Conservation (phyloP, 148 eudicot species). For the Euryodendron excelsum region DNA sequence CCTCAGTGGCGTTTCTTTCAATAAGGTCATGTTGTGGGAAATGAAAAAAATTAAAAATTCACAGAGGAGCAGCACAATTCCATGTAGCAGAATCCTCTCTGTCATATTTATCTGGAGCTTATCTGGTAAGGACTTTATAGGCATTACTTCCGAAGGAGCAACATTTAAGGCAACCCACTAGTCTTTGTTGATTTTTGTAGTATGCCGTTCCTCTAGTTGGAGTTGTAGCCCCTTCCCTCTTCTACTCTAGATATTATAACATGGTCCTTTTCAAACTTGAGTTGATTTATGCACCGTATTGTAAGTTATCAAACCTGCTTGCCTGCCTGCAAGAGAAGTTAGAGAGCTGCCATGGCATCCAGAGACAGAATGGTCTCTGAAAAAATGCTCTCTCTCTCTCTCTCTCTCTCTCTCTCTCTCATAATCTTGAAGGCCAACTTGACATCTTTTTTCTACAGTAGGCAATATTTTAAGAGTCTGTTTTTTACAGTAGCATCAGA, state of each 20-base stretch:
- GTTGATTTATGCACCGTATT: not conserved
- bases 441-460: not conserved
- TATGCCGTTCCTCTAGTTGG: not conserved
- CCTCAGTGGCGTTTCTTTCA: not conserved
- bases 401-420: too few species aligned
- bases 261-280: not conserved
- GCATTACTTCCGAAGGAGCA: not conserved
- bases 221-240: not conserved
- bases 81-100: not conserved
- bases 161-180: not conserved
- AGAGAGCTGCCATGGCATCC: not conserved
- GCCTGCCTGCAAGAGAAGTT: too few species aligned
- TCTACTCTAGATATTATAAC: not conserved
- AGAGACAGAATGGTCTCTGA: not conserved
- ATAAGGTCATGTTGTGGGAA: not conserved
- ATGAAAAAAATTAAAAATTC: not conserved
- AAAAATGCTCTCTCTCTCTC: not conserved
- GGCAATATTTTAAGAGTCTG: not conserved
- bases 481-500: not conserved
- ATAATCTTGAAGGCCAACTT: not conserved
- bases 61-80: too few species aligned
- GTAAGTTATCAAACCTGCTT: not conserved
- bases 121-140: constrained; percentile 1
- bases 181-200: not conserved
- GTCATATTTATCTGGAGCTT: not conserved